Percentiles rank a stretch among this genome's conserved stretches.
phyloP scores from a whole-genome alignment of 2,329 filamentous ascomycete species.

The Colletotrichum sp. region DNA sequence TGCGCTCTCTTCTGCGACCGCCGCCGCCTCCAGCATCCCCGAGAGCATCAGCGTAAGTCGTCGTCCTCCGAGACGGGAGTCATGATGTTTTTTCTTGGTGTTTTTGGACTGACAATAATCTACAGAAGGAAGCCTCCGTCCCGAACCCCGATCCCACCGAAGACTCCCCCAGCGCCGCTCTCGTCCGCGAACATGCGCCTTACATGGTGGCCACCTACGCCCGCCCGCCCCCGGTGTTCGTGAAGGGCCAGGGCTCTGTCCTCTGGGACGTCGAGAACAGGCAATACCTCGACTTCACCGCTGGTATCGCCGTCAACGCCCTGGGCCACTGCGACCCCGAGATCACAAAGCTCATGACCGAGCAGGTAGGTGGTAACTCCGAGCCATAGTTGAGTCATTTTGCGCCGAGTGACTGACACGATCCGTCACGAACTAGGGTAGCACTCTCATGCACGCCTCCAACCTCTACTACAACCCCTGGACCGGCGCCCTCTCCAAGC shows the following conservation, averaged over 20 bases:
- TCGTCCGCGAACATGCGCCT: conserved; percentile 77
- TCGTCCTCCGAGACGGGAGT: not conserved
- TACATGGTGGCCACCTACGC: conserved; percentile 98
- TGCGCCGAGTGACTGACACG: not conserved
- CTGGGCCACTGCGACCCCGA: conserved; percentile 89
- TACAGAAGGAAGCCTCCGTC: conserved; percentile 37
- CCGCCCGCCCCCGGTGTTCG: conserved; percentile 87
- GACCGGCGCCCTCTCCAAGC: conserved; percentile 87
- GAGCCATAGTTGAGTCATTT: conserved; percentile 5
- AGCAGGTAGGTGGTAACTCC: conserved; percentile 64
- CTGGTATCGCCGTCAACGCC: conserved; percentile 93
- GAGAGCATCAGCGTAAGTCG: conserved; percentile 38
- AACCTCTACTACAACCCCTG: conserved; percentile 98
- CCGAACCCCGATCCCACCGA: conserved; percentile 75
- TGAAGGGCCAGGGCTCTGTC: conserved; percentile 84
- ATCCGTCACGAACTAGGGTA: conserved; percentile 49
- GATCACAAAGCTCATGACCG: conserved; percentile 74
- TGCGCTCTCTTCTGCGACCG: conserved; percentile 37
- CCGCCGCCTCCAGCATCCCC: conserved; percentile 39
- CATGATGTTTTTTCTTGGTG: not conserved
- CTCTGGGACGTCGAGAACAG: conserved; percentile 90
- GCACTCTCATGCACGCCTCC: conserved; percentile 86
- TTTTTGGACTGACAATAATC: not conserved
- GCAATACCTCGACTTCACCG: conserved; percentile 92
- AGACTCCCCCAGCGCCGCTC: conserved; percentile 75